Evolutionary conservation across 768 basidiomycete genomes (phyloP).

Genomic region (Xerocomellus chrysenteron): DNA sequence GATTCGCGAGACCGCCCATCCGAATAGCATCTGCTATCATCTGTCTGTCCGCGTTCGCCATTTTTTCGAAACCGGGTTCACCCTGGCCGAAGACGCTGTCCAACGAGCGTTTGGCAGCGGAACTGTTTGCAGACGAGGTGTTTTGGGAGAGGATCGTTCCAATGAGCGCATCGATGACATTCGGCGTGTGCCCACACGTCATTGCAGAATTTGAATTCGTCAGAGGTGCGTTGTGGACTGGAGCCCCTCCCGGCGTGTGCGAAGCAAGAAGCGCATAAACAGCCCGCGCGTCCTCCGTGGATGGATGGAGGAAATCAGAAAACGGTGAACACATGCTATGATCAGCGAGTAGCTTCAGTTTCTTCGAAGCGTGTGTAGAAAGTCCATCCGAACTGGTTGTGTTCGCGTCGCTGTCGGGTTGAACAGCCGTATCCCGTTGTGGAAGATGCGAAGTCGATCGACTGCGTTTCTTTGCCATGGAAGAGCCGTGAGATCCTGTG

Average conservation of each 20-base stretch:
- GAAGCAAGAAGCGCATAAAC: slow-evolving; percentile 43
- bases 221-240: slow-evolving; percentile 28
- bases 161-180: slow-evolving; percentile 59
- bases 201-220: slow-evolving; percentile 37
- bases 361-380: slow-evolving; percentile 37
- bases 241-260: slow-evolving; percentile 35
- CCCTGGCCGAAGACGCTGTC: slow-evolving; percentile 50
- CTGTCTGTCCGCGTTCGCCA: slow-evolving; percentile 42
- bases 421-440: background rate
- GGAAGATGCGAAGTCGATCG: slow-evolving; percentile 7
- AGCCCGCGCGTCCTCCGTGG: slow-evolving; percentile 39
- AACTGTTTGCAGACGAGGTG: slow-evolving; percentile 49
- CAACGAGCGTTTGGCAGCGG: slow-evolving; percentile 48
- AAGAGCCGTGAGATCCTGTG: background rate
- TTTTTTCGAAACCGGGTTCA: slow-evolving; percentile 43
- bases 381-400: background rate
- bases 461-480: slow-evolving; percentile 13
- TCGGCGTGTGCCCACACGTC: slow-evolving; percentile 47
- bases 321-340: slow-evolving; percentile 47
- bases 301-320: slow-evolving; percentile 44
- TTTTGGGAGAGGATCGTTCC: slow-evolving; percentile 62
- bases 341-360: slow-evolving; percentile 48
- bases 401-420: background rate
- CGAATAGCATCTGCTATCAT: slow-evolving; percentile 51
- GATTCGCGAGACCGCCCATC: slow-evolving; percentile 57